Base-by-base conservation (phyloP, 2,329 filamentous ascomycete species). In the Botrytis deweyae region DNA sequence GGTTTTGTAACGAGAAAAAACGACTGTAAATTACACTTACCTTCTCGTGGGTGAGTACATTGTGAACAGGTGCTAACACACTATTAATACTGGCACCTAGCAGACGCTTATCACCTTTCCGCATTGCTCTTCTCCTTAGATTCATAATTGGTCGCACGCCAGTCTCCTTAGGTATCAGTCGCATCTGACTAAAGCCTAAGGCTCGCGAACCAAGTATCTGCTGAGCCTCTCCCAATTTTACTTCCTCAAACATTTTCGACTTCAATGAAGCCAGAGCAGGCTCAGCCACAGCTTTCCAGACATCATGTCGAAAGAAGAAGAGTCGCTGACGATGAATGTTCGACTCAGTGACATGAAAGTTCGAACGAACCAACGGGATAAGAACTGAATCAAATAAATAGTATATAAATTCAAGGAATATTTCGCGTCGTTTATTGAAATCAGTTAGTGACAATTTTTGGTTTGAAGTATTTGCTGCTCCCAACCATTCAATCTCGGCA, bases 311-410 rank as follows among this genome's bases (percentile, higher is more conserved):
- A 81, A 98, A 98, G 83, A 94, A 99, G 82, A 97, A 97, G 0
- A 98, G 84, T 42, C 90, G 89, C 78, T 96, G 94, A 25, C 92
- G 90, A 80, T 97, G 90, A 1, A 86, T 86, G 76, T 90, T 94
- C 0, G 94, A 96, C 81, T 99, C 96, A 0, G 96, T 99, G 55
- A 98, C 93, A 80, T 98, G 95, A 79, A 99, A 99, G 79, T 96
- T 95, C 76, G 89, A 90, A 49, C 93, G 90, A 66, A 98, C 88
- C 12, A 99, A 86, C 16, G 96, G 95, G 78, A 98, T 92, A 73
- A 99, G 81, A 36, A 98, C 86, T 0, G 95, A 98, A 82, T 99
- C 96, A 79, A 99, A 96, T 6, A 97, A 77, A 81, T 95, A 99
- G 83, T 98, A 98, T 10, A 98, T 79, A 74, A 98, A 90, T 81